A percentile compares a stretch with the other conserved stretches of the same genome.
These are phyloP conservation scores for Ulota crispa DNA, from an alignment of 225 moss, liverwort and hornwort species.

Conservation along the genomic window DNA sequence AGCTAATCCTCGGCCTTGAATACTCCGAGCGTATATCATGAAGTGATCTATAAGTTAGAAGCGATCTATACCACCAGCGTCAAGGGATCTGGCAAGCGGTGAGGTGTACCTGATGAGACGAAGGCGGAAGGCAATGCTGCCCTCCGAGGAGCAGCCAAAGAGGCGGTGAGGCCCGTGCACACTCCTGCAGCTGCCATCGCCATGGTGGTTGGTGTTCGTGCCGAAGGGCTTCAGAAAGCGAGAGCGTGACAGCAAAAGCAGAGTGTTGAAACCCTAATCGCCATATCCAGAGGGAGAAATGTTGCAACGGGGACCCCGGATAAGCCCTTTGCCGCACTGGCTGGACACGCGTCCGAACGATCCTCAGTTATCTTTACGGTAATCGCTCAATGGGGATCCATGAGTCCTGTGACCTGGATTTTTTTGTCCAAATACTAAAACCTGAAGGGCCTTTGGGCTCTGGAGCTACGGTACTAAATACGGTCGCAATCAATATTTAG, in stretches of 20 bases:
- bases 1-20: not conserved
- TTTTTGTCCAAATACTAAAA: too few species aligned
- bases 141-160: not conserved
- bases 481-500: too few species aligned
- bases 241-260: not conserved
- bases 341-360: conserved; percentile 13
- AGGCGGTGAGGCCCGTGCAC: conserved; percentile 17
- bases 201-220: conserved; percentile 3
- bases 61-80: not conserved
- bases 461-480: too few species aligned
- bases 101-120: conserved; percentile 31
- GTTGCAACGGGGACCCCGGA: not conserved
- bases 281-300: conserved; percentile 3
- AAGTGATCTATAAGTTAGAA: not conserved
- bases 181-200: conserved; percentile 36
- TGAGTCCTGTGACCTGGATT: too few species aligned
- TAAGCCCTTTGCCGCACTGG: conserved; percentile 9
- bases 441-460: too few species aligned
- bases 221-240: not conserved
- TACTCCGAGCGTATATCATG: not conserved
- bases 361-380: not conserved
- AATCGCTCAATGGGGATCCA: not conserved
- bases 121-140: conserved; percentile 33
- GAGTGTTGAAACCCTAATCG: conserved; percentile 18
- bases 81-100: not conserved